Percentiles rank a stretch among this genome's conserved stretches.
phyloP scores from a whole-genome alignment of 257 asterid species.

The Plantago major region DNA sequence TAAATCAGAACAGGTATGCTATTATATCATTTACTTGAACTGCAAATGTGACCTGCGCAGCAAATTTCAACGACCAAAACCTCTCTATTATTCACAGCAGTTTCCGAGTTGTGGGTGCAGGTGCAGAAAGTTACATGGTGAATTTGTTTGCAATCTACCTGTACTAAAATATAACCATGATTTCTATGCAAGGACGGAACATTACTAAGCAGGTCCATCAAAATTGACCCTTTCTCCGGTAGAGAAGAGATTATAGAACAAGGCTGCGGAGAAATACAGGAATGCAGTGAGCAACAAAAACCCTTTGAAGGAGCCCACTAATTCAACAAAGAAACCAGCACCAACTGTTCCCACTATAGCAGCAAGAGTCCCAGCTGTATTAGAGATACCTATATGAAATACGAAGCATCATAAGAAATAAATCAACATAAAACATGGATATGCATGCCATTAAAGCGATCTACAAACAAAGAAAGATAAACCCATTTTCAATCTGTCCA shows the following conservation, averaged over 20 bases:
- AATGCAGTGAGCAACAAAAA: conserved; percentile 75
- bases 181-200: not conserved
- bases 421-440: conserved; percentile 6
- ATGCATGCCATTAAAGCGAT: conserved; percentile 15
- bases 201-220: conserved; percentile 41
- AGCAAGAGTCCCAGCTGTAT: conserved; percentile 90
- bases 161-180: too few species aligned
- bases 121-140: too few species aligned
- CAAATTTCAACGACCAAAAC: too few species aligned
- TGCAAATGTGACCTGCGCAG: too few species aligned
- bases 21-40: too few species aligned
- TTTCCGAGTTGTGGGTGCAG: too few species aligned
- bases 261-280: conserved; percentile 68
- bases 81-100: too few species aligned
- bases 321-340: conserved; percentile 85
- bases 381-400: conserved; percentile 57
- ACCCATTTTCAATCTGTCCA: too few species aligned
- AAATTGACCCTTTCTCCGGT: conserved; percentile 87
- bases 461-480: conserved; percentile 3
- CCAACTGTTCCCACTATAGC: conserved; percentile 94
- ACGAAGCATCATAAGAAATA: not conserved
- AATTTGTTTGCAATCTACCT: too few species aligned
- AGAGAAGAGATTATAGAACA: conserved; percentile 62
- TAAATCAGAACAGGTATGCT: too few species aligned
- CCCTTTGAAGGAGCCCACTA: conserved; percentile 83